phyloP scores from a whole-genome alignment of 495 filamentous ascomycete genomes.

The Delitschia confertaspora region DNA sequence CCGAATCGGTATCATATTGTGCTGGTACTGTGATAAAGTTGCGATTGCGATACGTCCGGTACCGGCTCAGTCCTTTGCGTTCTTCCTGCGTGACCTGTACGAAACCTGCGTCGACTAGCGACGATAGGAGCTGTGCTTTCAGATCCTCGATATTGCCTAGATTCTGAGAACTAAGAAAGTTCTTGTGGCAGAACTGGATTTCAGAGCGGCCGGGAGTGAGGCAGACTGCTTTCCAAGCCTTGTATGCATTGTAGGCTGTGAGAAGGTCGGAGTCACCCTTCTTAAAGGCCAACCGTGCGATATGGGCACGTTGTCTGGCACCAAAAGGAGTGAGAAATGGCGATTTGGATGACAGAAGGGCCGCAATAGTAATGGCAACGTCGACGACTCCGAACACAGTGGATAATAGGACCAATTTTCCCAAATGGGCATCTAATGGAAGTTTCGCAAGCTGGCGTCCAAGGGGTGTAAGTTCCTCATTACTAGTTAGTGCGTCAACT shows the following conservation, averaged over 20 bases:
- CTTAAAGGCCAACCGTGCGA: constrained; percentile 65
- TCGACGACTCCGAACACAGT: constrained; percentile 83
- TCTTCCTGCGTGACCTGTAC: constrained; percentile 63
- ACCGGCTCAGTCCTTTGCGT: constrained; percentile 53
- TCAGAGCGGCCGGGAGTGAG: constrained; percentile 57
- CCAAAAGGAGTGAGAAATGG: constrained; percentile 83
- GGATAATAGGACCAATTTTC: constrained; percentile 81
- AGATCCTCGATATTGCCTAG: constrained; percentile 87
- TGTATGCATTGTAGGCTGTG: constrained; percentile 88
- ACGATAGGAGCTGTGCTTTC: constrained; percentile 77
- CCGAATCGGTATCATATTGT: constrained; percentile 59
- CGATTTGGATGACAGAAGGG: constrained; percentile 87
- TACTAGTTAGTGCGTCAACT: constrained; percentile 73
- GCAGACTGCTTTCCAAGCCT: constrained; percentile 73
- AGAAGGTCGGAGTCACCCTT: constrained; percentile 83
- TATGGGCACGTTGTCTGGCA: constrained; percentile 68
- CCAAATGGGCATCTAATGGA: constrained; percentile 87
- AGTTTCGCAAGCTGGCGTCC: constrained; percentile 78
- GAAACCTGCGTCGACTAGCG: constrained; percentile 73
- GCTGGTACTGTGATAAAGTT: constrained; percentile 73
- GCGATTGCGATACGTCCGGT: constrained; percentile 51
- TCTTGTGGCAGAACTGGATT: constrained; percentile 81
- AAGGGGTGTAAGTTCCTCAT: constrained; percentile 77
- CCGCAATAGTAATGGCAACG: constrained; percentile 79
- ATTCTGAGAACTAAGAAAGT: constrained; percentile 75